Evolutionary conservation across 257 asterid species (phyloP).

Genomic region (Nicotiana noctiflora): DNA sequence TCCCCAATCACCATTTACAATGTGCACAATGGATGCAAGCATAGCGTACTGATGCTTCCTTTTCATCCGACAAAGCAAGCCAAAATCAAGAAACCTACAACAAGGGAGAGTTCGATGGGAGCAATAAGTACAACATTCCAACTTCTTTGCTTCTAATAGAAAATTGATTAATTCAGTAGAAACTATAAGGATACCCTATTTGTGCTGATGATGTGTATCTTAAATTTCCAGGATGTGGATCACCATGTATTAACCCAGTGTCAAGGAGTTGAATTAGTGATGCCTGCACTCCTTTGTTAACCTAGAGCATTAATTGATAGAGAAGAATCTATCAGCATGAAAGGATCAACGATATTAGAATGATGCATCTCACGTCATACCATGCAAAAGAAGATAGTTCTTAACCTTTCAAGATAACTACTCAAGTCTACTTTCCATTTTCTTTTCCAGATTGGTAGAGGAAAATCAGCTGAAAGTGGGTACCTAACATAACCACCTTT

Average conservation of each 20-base stretch:
- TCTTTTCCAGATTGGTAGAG: background rate
- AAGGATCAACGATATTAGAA: background rate
- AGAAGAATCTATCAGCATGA: conserved; percentile 11
- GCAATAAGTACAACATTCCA: conserved; percentile 13
- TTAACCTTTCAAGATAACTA: conserved; percentile 3
- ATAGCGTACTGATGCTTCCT: conserved; percentile 90
- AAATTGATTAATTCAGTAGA: conserved; percentile 9
- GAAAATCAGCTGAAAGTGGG: background rate
- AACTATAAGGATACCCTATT: conserved; percentile 56
- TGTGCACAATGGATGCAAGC: conserved; percentile 85
- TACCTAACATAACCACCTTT: background rate
- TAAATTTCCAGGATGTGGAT: conserved; percentile 96
- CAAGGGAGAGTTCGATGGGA: conserved; percentile 8
- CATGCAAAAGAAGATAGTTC: background rate
- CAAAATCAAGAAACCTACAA: conserved; percentile 90
- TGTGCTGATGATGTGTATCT: conserved; percentile 65
- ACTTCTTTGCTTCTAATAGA: conserved; percentile 4
- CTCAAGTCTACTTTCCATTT: conserved; percentile 1
- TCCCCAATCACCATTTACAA: conserved; percentile 91
- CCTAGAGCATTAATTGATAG: conserved; percentile 37
- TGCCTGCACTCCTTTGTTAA: conserved; percentile 91
- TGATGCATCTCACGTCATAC: conserved; percentile 3
- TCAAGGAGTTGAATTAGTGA: conserved; percentile 88
- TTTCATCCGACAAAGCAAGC: conserved; percentile 94
- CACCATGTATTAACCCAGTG: conserved; percentile 94